phyloP scores from a whole-genome alignment of 179 eudicot genomes.

The Silene coronaria region DNA sequence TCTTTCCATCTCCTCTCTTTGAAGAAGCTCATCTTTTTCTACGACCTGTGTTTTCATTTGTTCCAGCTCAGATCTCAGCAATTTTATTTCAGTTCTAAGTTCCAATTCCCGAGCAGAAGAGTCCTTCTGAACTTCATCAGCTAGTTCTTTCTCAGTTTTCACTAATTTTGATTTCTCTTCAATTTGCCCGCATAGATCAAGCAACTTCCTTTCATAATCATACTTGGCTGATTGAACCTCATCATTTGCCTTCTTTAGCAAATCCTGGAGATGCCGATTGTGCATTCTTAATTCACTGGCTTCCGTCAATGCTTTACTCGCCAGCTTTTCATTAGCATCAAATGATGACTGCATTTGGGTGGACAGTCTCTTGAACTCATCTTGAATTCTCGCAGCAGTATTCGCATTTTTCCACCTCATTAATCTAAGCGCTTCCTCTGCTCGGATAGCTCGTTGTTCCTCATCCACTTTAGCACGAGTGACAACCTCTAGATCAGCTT shows the following conservation, averaged over 20 bases:
- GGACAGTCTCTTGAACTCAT: conserved; percentile 65
- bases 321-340: conserved; percentile 71
- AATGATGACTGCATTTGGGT: conserved; percentile 68
- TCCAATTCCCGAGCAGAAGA: conserved; percentile 33
- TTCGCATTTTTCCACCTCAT: conserved; percentile 60
- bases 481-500: conserved; percentile 74
- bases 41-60: conserved; percentile 32
- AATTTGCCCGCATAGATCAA: conserved; percentile 38
- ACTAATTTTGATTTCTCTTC: conserved; percentile 41
- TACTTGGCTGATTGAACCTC: conserved; percentile 46
- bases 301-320: conserved; percentile 60
- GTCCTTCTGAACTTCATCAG: conserved; percentile 34
- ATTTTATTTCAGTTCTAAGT: conserved; percentile 43
- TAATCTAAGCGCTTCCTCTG: conserved; percentile 69
- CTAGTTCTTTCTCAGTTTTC: conserved; percentile 37
- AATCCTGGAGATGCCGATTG: conserved; percentile 51
- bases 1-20: conserved; percentile 31
- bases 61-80: conserved; percentile 35
- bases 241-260: conserved; percentile 47
- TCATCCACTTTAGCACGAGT: conserved; percentile 64
- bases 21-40: conserved; percentile 41
- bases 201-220: conserved; percentile 48
- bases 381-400: conserved; percentile 76
- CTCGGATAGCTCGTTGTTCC: conserved; percentile 78
- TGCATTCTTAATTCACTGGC: conserved; percentile 63